Evolutionary conservation across 108 stramenopile species (phyloP).

Genomic region (Skeletonema potamos): DNA sequence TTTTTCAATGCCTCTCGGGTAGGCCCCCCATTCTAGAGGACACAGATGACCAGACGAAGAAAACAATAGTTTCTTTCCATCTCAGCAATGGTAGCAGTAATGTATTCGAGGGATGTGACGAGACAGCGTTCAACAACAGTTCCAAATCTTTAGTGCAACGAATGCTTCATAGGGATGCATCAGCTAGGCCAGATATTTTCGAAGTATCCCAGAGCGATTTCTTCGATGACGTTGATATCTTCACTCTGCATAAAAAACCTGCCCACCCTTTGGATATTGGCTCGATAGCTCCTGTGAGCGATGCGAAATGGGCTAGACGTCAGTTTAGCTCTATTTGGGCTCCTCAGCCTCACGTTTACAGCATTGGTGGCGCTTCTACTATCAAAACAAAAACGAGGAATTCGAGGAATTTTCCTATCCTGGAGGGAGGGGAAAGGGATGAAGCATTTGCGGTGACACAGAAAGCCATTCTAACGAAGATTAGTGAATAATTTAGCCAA

Average conservation of each 20-base stretch:
- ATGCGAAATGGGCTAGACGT: slow-evolving; percentile 82
- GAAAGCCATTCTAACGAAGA: slow-evolving; percentile 27
- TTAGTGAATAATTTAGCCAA: slow-evolving; percentile 7
- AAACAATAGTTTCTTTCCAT: slow-evolving; percentile 86
- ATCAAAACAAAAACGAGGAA: background rate
- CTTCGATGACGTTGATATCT: slow-evolving; percentile 67
- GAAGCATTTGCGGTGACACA: slow-evolving; percentile 4
- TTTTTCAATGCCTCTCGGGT: slow-evolving; percentile 91
- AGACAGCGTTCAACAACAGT: slow-evolving; percentile 27
- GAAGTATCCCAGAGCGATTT: slow-evolving; percentile 54
- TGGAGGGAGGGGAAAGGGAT: slow-evolving; percentile 63
- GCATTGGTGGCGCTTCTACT: slow-evolving; percentile 24
- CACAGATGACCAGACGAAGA: slow-evolving; percentile 65
- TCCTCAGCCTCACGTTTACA: slow-evolving; percentile 79
- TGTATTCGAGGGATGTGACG: slow-evolving; percentile 52
- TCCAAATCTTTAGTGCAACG: slow-evolving; percentile 57
- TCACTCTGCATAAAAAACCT: slow-evolving; percentile 51
- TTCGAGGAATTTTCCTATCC: slow-evolving; percentile 19
- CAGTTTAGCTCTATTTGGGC: slow-evolving; percentile 90
- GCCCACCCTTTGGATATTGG: slow-evolving; percentile 71
- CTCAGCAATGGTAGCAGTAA: slow-evolving; percentile 26
- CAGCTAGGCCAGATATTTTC: slow-evolving; percentile 59
- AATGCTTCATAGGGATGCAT: slow-evolving; percentile 44
- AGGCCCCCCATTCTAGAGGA: slow-evolving; percentile 90
- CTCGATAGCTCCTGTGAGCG: slow-evolving; percentile 56